These are phyloP conservation scores for Salix suchowensis DNA, from an alignment of 345 rosid species.

Conservation along the genomic window DNA sequence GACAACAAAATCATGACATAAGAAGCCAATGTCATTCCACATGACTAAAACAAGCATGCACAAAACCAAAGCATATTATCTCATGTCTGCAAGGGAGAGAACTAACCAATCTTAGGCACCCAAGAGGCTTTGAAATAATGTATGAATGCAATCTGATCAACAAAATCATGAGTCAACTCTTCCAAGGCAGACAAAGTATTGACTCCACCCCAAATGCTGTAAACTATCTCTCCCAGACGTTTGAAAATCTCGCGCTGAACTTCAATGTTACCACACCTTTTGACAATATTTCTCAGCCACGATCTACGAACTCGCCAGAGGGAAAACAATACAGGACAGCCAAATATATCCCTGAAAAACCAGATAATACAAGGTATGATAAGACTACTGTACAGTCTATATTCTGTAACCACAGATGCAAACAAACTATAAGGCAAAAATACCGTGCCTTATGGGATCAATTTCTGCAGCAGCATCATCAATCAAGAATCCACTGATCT, in stretches of 20 bases:
- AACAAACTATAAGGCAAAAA: constrained; percentile 13
- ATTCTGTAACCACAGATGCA: not conserved
- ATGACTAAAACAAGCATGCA: not conserved
- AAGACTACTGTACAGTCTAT: not conserved
- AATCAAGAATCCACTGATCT: constrained; percentile 66
- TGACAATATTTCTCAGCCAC: constrained; percentile 82
- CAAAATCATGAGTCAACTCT: constrained; percentile 64
- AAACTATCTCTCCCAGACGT: constrained; percentile 62
- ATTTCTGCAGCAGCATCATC: constrained; percentile 86
- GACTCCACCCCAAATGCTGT: constrained; percentile 59
- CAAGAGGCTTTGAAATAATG: constrained; percentile 74
- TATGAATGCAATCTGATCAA: constrained; percentile 71
- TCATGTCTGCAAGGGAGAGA: not conserved
- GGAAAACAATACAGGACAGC: constrained; percentile 75
- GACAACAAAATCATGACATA: not conserved
- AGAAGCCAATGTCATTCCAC: not conserved
- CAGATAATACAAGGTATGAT: constrained; percentile 17
- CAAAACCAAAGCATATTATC: not conserved
- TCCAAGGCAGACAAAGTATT: constrained; percentile 55
- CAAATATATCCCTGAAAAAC: constrained; percentile 64
- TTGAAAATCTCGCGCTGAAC: constrained; percentile 75
- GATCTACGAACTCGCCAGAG: constrained; percentile 92
- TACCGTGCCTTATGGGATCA: constrained; percentile 71
- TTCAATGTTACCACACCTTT: constrained; percentile 61
- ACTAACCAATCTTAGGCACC: constrained; percentile 90